Evolutionary conservation across 129 eudicot species (phyloP).

Genomic region (Silybum marianum): DNA sequence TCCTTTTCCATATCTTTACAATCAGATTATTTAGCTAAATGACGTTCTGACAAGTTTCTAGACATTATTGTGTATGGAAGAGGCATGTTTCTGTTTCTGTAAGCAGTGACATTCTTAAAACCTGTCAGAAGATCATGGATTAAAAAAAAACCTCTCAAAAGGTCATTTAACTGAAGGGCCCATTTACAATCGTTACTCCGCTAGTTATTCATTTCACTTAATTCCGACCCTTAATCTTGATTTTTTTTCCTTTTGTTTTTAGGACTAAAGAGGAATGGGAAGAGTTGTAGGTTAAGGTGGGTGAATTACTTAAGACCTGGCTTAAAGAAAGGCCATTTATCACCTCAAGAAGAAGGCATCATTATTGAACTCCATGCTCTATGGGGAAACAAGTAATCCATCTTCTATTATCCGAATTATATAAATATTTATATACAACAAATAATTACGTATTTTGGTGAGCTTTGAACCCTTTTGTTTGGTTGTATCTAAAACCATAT

Average conservation of each 20-base stretch:
- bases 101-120: neutral
- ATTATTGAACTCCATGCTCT: conserved; percentile 87
- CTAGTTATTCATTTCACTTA: neutral
- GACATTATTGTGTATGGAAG: neutral
- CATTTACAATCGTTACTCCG: neutral
- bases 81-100: neutral
- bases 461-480: neutral
- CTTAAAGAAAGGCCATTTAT: conserved; percentile 72
- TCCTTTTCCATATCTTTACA: neutral
- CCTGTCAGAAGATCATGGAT: neutral
- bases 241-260: neutral
- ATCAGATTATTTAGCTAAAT: neutral
- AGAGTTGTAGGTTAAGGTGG: conserved; percentile 93
- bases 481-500: neutral
- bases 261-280: conserved; percentile 83
- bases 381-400: conserved; percentile 88
- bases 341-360: conserved; percentile 93
- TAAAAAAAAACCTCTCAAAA: neutral
- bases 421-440: neutral
- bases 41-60: neutral
- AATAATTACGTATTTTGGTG: neutral
- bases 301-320: conserved; percentile 91
- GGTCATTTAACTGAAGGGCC: neutral
- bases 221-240: neutral
- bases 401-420: neutral